phyloP scores from a whole-genome alignment of 2,329 filamentous ascomycete genomes.

The Elsinoe necatrix region DNA sequence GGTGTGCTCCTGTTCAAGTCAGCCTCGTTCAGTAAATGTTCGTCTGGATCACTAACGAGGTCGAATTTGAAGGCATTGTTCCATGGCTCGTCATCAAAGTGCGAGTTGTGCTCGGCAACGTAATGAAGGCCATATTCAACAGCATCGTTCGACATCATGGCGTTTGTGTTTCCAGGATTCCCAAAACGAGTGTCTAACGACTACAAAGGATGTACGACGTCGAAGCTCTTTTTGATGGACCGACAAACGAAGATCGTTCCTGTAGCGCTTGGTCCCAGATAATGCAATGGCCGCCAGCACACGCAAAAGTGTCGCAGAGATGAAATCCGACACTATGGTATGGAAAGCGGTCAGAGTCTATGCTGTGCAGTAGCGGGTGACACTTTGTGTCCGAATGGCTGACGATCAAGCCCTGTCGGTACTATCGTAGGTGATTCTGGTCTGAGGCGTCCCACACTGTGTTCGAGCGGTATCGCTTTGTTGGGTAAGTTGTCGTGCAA shows the following conservation, averaged over 20 bases:
- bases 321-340: neutral
- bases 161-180: neutral
- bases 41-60: neutral
- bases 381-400: neutral
- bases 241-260: constrained; percentile 2
- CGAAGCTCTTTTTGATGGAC: neutral
- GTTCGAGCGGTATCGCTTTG: constrained; percentile 6
- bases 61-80: constrained; percentile 25
- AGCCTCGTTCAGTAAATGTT: neutral
- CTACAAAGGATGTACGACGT: neutral
- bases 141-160: constrained; percentile 15
- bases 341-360: neutral
- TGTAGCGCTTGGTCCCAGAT: neutral
- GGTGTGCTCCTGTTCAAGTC: constrained; percentile 16
- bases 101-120: constrained; percentile 37
- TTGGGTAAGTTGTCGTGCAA: neutral
- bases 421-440: constrained; percentile 1
- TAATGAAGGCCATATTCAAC: constrained; percentile 31
- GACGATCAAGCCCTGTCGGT: neutral
- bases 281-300: neutral
- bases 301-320: neutral
- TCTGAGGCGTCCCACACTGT: neutral
- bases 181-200: neutral
- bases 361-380: constrained; percentile 2
- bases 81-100: constrained; percentile 28